Evolutionary conservation across 1,139 yeast species (phyloP).

Genomic region (Lizanozyma gosingica): DNA sequence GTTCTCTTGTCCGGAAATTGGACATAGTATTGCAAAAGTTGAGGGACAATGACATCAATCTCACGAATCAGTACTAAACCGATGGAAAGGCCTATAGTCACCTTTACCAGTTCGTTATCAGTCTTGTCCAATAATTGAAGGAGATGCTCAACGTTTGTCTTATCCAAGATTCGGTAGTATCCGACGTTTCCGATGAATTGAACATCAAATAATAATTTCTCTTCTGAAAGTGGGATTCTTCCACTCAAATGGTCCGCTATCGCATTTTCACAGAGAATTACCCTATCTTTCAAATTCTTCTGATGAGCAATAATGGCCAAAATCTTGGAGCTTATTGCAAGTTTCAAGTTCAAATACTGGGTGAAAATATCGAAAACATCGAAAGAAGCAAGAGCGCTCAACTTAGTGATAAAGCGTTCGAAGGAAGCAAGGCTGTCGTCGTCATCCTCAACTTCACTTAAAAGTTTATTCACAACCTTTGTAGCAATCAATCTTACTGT

Average conservation of each 20-base stretch:
- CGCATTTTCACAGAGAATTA: constrained; percentile 21
- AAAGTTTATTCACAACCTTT: constrained; percentile 9
- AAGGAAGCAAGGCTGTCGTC: constrained; percentile 14
- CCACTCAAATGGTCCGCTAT: constrained; percentile 16
- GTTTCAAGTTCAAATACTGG: constrained; percentile 9
- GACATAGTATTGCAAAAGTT: constrained; percentile 19
- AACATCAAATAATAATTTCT: constrained; percentile 19
- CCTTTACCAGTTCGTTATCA: constrained; percentile 29
- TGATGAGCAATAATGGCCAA: constrained; percentile 33
- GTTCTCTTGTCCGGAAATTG: constrained; percentile 15
- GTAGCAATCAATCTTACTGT: constrained; percentile 27
- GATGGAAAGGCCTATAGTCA: constrained; percentile 44
- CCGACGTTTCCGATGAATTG: constrained; percentile 42
- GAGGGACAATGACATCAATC: constrained; percentile 22
- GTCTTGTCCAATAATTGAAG: constrained; percentile 15
- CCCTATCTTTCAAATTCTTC: constrained; percentile 19
- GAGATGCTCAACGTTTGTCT: constrained; percentile 20
- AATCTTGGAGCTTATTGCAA: constrained; percentile 24
- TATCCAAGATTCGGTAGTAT: constrained; percentile 17
- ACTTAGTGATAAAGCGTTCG: constrained; percentile 11
- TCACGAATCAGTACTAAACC: constrained; percentile 41
- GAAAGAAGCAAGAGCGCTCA: constrained; percentile 9
- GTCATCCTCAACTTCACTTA: constrained; percentile 10
- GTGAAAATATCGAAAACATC: constrained; percentile 8
- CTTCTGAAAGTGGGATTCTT: constrained; percentile 10